A percentile compares a stretch with the other conserved stretches of the same genome.
These are phyloP conservation scores for Aurifilum marmelostoma DNA, from an alignment of 2,329 filamentous ascomycete genomes.

Conservation along the genomic window DNA sequence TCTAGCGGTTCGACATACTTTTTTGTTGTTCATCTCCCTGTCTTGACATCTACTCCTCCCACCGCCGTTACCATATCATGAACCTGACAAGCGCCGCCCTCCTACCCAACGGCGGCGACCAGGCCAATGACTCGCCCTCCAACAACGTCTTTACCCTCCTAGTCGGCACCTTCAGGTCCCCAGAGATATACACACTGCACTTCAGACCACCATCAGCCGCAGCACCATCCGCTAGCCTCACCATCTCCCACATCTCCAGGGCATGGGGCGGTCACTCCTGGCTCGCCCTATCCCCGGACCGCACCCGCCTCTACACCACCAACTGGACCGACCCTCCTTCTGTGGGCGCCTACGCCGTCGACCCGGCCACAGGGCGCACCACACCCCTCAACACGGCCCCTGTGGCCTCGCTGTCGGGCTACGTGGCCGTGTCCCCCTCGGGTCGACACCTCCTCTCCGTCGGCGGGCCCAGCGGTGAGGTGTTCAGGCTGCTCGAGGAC, in stretches of 20 bases:
- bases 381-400: constrained; percentile 23
- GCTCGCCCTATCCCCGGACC: constrained; percentile 30
- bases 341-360: constrained; percentile 28
- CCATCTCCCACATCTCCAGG: constrained; percentile 19
- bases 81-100: background rate
- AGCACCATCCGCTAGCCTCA: constrained; percentile 6
- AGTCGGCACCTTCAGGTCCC: constrained; percentile 27
- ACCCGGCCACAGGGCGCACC: constrained; percentile 13
- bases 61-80: background rate
- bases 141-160: constrained; percentile 21
- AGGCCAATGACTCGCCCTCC: background rate
- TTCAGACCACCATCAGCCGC: constrained; percentile 21
- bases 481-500: constrained; percentile 21
- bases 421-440: constrained; percentile 22
- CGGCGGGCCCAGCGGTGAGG: constrained; percentile 27
- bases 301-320: constrained; percentile 29
- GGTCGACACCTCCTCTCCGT: constrained; percentile 26
- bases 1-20: background rate
- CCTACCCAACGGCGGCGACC: constrained; percentile 4
- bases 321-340: constrained; percentile 28
- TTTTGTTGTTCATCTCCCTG: background rate
- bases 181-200: constrained; percentile 24
- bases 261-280: constrained; percentile 30
- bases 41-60: background rate
- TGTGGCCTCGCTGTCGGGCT: constrained; percentile 26